phyloP scores from a whole-genome alignment of 345 rosid species.

The Lepidium africanum region DNA sequence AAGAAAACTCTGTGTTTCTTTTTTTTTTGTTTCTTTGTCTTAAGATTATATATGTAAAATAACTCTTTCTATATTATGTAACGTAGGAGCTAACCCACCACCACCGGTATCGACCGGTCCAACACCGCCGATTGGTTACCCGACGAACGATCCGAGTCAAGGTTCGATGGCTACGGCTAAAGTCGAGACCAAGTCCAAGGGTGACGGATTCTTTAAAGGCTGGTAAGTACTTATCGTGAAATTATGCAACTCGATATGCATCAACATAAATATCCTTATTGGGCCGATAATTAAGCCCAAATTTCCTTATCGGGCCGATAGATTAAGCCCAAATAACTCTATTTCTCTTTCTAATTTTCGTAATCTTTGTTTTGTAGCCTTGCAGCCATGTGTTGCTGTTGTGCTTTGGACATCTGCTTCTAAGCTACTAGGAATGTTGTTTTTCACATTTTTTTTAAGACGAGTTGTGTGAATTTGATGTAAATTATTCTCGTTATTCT shows the following conservation, averaged over 20 bases:
- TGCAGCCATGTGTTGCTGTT: constrained; percentile 32
- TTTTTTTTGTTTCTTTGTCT: not conserved
- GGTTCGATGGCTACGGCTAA: constrained; percentile 14
- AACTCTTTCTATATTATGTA: not conserved
- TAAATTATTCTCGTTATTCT: not conserved
- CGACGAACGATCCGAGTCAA: constrained; percentile 7
- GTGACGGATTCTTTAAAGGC: constrained; percentile 27
- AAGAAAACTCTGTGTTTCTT: not conserved
- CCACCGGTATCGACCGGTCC: constrained; percentile 26
- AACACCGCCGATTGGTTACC: constrained; percentile 25
- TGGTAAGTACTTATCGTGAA: constrained; percentile 14
- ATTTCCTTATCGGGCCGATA: not conserved
- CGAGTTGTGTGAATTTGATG: not conserved
- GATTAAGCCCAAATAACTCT: not conserved
- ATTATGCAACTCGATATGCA: not conserved
- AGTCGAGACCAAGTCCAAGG: constrained; percentile 26
- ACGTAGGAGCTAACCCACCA: constrained; percentile 19
- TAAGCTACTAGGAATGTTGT: not conserved
- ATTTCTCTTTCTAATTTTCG: not conserved
- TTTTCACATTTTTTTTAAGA: not conserved
- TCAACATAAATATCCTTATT: not conserved
- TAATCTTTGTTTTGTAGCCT: constrained; percentile 17
- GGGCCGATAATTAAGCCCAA: not conserved
- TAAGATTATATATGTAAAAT: not conserved
- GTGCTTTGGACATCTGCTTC: constrained; percentile 26